These are phyloP conservation scores for Acacia confusa DNA, from an alignment of 306 rosid species.

Conservation along the genomic window DNA sequence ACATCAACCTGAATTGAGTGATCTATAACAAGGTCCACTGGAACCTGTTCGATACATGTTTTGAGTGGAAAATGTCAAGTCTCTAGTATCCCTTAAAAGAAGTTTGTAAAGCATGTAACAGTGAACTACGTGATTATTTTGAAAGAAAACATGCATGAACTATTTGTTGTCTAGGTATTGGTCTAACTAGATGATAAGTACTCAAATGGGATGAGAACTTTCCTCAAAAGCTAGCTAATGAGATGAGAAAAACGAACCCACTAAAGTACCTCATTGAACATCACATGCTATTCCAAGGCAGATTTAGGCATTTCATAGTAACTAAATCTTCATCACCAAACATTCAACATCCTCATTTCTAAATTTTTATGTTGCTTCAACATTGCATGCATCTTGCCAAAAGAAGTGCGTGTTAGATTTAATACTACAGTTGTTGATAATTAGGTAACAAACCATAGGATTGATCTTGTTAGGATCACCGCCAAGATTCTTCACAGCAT, in stretches of 20 bases:
- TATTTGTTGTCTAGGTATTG: not conserved
- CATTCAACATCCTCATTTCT: not conserved
- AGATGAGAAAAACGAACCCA: not conserved
- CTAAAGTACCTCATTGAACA: not conserved
- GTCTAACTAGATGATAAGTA: not conserved
- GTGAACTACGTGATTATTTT: not conserved
- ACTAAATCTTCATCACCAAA: not conserved
- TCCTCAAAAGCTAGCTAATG: not conserved
- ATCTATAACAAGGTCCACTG: conserved; percentile 93
- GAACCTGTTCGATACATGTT: conserved; percentile 48
- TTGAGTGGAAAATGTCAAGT: not conserved
- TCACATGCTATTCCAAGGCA: not conserved
- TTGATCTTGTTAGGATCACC: conserved; percentile 88
- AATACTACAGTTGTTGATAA: not conserved
- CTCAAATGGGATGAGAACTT: not conserved
- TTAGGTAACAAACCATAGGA: conserved; percentile 64
- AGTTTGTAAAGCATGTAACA: not conserved
- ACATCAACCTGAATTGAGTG: conserved; percentile 97
- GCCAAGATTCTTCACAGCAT: conserved; percentile 93
- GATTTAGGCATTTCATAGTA: not conserved
- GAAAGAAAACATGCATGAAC: not conserved
- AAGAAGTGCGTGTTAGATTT: too few species aligned
- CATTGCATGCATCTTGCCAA: not conserved
- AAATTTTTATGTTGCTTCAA: too few species aligned
- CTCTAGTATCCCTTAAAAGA: not conserved